phyloP scores from a whole-genome alignment of 345 rosid species.

The Hypericum perforatum region DNA sequence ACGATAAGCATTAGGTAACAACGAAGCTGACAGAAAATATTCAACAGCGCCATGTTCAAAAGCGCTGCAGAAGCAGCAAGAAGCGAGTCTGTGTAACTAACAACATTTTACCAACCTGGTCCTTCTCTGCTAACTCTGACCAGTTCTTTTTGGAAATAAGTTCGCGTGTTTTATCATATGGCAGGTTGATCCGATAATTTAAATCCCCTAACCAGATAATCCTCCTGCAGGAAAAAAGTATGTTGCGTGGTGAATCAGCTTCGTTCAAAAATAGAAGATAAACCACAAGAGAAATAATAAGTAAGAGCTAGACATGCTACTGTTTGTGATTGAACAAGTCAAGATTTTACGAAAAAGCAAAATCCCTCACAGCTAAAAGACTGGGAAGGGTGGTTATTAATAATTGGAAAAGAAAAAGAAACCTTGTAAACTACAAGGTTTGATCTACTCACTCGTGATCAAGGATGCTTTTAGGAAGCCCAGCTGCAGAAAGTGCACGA shows the following conservation, averaged over 20 bases:
- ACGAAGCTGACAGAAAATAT: too few species aligned
- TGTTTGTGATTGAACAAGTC: too few species aligned
- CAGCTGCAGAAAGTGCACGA: slow-evolving; percentile 40
- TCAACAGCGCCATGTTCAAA: too few species aligned
- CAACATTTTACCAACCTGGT: slow-evolving; percentile 47
- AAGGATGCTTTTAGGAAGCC: slow-evolving; percentile 56
- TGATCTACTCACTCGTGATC: slow-evolving; percentile 76
- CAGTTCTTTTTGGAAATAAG: background rate
- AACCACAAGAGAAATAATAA: too few species aligned
- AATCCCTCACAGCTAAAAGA: too few species aligned
- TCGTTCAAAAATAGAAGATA: background rate
- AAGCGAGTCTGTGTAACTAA: too few species aligned
- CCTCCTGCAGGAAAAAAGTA: slow-evolving; percentile 42
- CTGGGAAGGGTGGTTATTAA: too few species aligned
- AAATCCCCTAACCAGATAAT: slow-evolving; percentile 92
- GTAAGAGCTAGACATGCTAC: too few species aligned
- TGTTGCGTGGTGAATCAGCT: slow-evolving; percentile 6
- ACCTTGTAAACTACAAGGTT: background rate
- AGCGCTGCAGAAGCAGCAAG: too few species aligned
- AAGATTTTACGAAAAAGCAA: background rate
- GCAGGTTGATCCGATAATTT: slow-evolving; percentile 71
- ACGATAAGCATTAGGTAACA: too few species aligned
- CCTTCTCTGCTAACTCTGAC: slow-evolving; percentile 42
- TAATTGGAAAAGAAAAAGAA: background rate
- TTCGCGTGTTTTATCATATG: slow-evolving; percentile 20